Evolutionary conservation across 2,329 filamentous ascomycete genomes (phyloP).

Genomic region (Aspergillus quadrilineatus): DNA sequence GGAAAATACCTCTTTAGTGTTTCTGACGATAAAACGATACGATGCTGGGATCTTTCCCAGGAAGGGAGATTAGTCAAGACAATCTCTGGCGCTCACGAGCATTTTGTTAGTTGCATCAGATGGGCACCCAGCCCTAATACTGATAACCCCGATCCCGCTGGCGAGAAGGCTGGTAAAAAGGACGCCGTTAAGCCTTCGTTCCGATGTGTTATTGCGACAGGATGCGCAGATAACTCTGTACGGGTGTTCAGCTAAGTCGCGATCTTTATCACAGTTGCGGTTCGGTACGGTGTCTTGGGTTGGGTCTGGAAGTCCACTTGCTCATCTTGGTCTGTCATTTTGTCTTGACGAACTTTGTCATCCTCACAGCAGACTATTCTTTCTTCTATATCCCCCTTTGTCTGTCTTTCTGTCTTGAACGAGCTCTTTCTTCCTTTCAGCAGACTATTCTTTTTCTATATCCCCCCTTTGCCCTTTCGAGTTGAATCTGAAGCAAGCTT

Average conservation of each 20-base stretch:
- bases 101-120: constrained; percentile 81
- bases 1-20: constrained; percentile 87
- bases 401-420: not conserved
- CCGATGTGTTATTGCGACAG: constrained; percentile 12
- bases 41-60: constrained; percentile 91
- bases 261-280: not conserved
- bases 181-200: constrained; percentile 1
- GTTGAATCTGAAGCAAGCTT: not conserved
- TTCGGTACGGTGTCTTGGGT: constrained; percentile 1
- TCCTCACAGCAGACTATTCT: not conserved
- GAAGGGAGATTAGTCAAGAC: constrained; percentile 87
- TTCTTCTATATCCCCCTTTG: not conserved
- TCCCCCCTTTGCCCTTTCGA: not conserved
- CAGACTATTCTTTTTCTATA: not conserved
- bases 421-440: not conserved
- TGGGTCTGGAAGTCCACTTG: not conserved
- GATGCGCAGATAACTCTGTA: constrained; percentile 11
- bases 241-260: constrained; percentile 10
- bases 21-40: constrained; percentile 84
- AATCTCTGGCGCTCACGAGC: constrained; percentile 71
- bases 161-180: not conserved
- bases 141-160: not conserved
- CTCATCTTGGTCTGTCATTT: not conserved
- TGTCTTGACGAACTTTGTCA: not conserved
- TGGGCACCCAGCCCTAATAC: constrained; percentile 66